Base-by-base conservation (phyloP, 805 yeast genomes). In the Ogataea chonburiensis region DNA sequence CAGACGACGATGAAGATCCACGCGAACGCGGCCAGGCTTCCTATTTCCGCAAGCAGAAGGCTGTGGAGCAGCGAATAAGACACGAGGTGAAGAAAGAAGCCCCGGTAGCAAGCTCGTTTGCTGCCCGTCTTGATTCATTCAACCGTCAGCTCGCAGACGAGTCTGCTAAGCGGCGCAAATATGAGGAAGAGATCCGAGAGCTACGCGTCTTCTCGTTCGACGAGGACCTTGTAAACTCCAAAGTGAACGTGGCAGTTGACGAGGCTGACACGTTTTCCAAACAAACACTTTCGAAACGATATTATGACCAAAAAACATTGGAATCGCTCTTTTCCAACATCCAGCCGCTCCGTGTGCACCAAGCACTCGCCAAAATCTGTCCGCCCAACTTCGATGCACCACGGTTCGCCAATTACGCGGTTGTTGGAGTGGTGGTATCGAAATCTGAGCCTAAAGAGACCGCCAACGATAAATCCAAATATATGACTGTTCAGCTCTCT, bases 311-410 rank as follows among this genome's bases (percentile, higher is more conserved):
- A 7, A 54, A 48, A 0, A 52, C 50, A 0, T 42, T 85, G 3
- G 53, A 60, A 1, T 27, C 43, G 4, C 50, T 71, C 3, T 47
- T 86, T 6, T 45, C 56, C 10, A 74, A 72, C 11, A 71, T 74
- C 42, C 77, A 79, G 46, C 55, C 81, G 1, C 58, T 85, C 29
- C 64, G 83, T 25, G 55, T 86, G 3, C 71, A 73, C 7, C 77
- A 79, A 46, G 56, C 83, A 3, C 68, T 76, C 47, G 81, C 86
- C 2, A 77, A 79, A 45, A 77, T 88, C 1, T 46, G 56, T 18
- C 81, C 93, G 2, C 93, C 95, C 0, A 66, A 74, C 14, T 88
- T 73, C 52, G 55, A 61, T 5, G 83, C 83, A 30, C 95, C 96
- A 0, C 61, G 63, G 21, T 80, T 81, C 50, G 61, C 81, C 3